phyloP scores from a whole-genome alignment of 177 flowering plant species.

The Tripterygium wilfordii region DNA sequence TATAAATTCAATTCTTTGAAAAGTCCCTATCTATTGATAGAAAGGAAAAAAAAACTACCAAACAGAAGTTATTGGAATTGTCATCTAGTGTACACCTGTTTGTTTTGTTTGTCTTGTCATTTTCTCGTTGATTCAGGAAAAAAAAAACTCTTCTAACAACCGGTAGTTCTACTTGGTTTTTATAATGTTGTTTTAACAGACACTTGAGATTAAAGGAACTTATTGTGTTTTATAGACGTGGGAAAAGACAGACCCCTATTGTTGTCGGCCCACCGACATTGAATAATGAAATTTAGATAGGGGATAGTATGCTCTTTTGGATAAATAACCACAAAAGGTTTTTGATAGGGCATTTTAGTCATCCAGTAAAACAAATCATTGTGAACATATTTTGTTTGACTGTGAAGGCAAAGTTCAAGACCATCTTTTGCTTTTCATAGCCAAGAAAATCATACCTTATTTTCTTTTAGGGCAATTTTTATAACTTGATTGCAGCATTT shows the following conservation, averaged over 20 bases:
- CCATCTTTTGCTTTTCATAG: too few relatives aligned
- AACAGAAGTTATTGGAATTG: too few relatives aligned
- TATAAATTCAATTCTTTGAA: too few relatives aligned
- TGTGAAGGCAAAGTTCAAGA: constrained; percentile 1
- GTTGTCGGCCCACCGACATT: constrained; percentile 27
- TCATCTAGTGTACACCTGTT: constrained; percentile 10
- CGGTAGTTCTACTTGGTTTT: not conserved
- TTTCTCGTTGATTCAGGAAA: constrained; percentile 14
- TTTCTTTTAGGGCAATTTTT: too few relatives aligned
- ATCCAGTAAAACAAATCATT: not conserved
- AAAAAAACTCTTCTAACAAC: constrained; percentile 10
- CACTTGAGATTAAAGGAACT: too few relatives aligned
- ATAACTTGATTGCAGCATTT: too few relatives aligned
- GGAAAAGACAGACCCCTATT: constrained; percentile 5
- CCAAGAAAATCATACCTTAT: too few relatives aligned
- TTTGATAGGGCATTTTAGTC: constrained; percentile 4
- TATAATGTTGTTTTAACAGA: constrained; percentile 4
- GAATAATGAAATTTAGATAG: not conserved
- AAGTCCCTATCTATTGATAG: too few relatives aligned
- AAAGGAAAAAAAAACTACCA: too few relatives aligned
- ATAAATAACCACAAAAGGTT: not conserved
- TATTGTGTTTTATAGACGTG: too few relatives aligned
- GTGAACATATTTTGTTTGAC: constrained; percentile 8
- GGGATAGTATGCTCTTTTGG: constrained; percentile 7
- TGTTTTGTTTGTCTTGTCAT: constrained; percentile 21